Conservation (phyloP, 345 rosid species). For the Corymbia maculata region DNA sequence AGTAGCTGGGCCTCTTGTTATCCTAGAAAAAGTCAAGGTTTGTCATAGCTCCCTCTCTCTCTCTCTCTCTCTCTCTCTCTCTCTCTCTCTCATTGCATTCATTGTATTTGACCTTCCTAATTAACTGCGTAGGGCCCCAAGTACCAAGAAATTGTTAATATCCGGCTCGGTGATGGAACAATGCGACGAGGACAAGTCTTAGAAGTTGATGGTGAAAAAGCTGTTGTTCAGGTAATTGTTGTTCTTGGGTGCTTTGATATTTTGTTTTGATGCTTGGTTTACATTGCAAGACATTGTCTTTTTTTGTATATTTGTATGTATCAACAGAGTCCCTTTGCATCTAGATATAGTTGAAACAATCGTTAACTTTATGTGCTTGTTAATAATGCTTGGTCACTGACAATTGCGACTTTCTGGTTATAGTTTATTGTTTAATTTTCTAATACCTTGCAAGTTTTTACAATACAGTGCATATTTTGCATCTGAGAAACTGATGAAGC, state of each 20-base stretch:
- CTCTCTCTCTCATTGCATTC: neutral
- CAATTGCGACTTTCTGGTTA: neutral
- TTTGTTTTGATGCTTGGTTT: neutral
- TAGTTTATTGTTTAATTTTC: neutral
- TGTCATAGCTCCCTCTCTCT: neutral
- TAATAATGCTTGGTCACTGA: neutral
- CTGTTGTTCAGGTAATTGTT: conserved; percentile 79
- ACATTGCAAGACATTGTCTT: neutral
- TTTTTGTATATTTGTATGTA: neutral
- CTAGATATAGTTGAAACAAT: neutral
- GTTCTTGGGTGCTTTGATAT: neutral
- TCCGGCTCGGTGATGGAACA: conserved; percentile 89
- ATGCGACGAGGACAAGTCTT: conserved; percentile 92
- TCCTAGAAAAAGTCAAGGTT: conserved; percentile 94
- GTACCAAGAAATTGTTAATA: conserved; percentile 95
- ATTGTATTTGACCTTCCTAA: neutral
- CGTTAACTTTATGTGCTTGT: neutral
- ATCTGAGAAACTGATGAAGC: neutral
- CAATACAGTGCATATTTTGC: neutral
- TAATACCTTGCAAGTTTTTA: neutral
- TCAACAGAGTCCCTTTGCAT: neutral
- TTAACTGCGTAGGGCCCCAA: conserved; percentile 67
- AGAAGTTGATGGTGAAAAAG: conserved; percentile 98
- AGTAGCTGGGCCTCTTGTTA: conserved; percentile 95
- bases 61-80: neutral